A percentile compares a stretch with the other conserved stretches of the same genome.
These are phyloP conservation scores for Bacidia rubella DNA, from an alignment of 495 filamentous ascomycete genomes.

Conservation along the genomic window DNA sequence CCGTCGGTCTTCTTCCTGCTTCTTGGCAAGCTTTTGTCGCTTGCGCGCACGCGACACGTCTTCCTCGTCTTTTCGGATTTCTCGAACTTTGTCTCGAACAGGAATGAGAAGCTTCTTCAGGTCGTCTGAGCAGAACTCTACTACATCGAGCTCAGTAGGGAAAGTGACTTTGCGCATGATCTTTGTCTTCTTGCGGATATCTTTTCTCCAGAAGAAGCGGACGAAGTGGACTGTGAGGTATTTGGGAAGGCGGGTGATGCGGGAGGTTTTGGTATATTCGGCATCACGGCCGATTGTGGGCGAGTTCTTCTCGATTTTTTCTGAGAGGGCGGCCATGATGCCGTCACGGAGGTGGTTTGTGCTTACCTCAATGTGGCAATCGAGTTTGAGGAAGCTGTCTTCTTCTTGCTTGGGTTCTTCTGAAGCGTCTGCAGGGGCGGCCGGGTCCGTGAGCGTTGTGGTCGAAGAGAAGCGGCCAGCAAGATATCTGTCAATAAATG, in stretches of 20 bases:
- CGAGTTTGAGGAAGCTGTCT: constrained; percentile 80
- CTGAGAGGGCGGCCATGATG: constrained; percentile 62
- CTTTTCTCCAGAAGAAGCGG: constrained; percentile 93
- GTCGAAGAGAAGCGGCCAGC: constrained; percentile 62
- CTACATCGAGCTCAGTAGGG: constrained; percentile 78
- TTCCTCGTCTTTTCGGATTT: constrained; percentile 86
- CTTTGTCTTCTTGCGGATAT: constrained; percentile 94
- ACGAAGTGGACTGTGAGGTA: constrained; percentile 96
- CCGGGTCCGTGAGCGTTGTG: constrained; percentile 71
- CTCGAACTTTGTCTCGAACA: constrained; percentile 85
- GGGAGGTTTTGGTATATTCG: constrained; percentile 77
- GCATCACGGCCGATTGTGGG: constrained; percentile 62
- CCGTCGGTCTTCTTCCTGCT: constrained; percentile 40
- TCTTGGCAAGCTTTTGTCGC: constrained; percentile 63
- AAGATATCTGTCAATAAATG: constrained; percentile 86
- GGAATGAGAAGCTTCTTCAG: constrained; percentile 72
- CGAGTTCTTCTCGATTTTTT: constrained; percentile 84
- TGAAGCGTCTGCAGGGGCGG: constrained; percentile 52
- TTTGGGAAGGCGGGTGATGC: constrained; percentile 78
- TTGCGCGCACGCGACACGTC: constrained; percentile 81
- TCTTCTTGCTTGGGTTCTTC: constrained; percentile 52
- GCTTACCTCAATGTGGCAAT: constrained; percentile 78
- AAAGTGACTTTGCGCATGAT: constrained; percentile 99
- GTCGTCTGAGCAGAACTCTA: constrained; percentile 91
- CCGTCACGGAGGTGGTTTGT: constrained; percentile 87